phyloP scores from a whole-genome alignment of 371 early-diverging fungal species.

The Mortierella sp. region DNA sequence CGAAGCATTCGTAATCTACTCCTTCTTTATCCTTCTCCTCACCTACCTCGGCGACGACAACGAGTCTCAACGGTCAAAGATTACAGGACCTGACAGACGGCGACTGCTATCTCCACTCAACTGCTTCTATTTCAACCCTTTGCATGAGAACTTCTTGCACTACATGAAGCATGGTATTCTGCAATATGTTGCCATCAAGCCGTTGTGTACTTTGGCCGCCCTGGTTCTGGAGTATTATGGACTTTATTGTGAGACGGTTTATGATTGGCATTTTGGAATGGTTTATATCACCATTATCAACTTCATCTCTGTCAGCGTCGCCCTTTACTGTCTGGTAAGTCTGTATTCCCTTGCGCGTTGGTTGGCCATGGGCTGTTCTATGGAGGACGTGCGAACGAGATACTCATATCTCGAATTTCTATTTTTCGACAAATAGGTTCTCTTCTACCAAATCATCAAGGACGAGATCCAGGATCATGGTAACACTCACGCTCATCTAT shows the following conservation, averaged over 20 bases:
- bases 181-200: constrained; percentile 75
- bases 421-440: constrained; percentile 20
- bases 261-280: constrained; percentile 66
- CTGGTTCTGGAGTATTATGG: constrained; percentile 64
- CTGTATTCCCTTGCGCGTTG: neutral
- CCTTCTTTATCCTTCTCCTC: constrained; percentile 72
- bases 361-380: neutral
- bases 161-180: constrained; percentile 69
- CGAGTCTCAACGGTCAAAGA: constrained; percentile 45
- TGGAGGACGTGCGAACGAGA: neutral
- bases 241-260: constrained; percentile 70
- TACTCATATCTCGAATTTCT: neutral
- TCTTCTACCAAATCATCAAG: constrained; percentile 61
- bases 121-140: constrained; percentile 71
- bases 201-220: constrained; percentile 67
- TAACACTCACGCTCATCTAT: neutral
- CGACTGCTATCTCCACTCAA: constrained; percentile 73
- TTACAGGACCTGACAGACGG: constrained; percentile 46
- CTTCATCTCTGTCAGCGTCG: constrained; percentile 53
- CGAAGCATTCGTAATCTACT: constrained; percentile 73
- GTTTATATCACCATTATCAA: constrained; percentile 67
- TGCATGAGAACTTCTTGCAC: constrained; percentile 67
- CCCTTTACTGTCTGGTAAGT: constrained; percentile 51
- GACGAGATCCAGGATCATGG: constrained; percentile 57
- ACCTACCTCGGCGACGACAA: constrained; percentile 68